Conservation (phyloP, 148 eudicot species). For the Camellia granthamiana region DNA sequence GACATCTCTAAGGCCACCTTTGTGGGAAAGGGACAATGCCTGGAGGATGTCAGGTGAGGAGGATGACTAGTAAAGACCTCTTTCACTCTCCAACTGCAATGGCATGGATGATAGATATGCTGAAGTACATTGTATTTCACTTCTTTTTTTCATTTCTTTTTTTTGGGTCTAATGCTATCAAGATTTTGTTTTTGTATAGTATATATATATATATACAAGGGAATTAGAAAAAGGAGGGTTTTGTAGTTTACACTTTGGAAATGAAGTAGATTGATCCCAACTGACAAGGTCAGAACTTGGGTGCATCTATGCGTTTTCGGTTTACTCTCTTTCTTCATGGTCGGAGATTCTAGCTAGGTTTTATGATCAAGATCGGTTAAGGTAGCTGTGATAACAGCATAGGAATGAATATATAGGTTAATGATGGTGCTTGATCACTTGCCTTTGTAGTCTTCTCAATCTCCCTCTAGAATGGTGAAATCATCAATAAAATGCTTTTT, state of each 20-base stretch:
- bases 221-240: background rate
- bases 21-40: slow-evolving; percentile 37
- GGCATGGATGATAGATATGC: background rate
- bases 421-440: no score
- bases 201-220: background rate
- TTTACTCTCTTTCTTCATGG: no score
- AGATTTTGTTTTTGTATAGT: slow-evolving; percentile 12
- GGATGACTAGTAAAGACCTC: slow-evolving; percentile 17
- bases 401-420: no score
- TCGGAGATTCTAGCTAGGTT: no score
- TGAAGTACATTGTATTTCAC: background rate
- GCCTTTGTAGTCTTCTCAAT: no score
- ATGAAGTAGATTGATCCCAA: background rate
- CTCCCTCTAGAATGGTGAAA: no score
- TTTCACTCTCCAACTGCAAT: background rate
- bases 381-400: no score
- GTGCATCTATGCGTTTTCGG: no score
- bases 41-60: slow-evolving; percentile 29
- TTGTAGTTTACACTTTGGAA: background rate
- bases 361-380: no score
- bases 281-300: background rate
- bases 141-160: no score
- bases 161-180: background rate
- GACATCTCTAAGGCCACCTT: slow-evolving; percentile 28
- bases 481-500: no score